Conservation (phyloP, 345 rosid genomes). For the Conringia planisiliqua region DNA sequence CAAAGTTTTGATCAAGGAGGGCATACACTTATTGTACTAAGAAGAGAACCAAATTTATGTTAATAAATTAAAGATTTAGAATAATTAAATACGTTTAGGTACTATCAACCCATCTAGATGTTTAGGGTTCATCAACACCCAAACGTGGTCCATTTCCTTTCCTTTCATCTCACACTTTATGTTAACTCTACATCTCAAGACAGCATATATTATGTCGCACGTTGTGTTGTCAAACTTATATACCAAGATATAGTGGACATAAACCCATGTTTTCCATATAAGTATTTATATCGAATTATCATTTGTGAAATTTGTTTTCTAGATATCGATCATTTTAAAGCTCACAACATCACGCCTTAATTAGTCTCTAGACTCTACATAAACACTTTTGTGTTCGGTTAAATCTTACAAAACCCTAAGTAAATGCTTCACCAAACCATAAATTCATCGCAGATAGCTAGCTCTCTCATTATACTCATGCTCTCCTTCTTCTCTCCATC, state of each 20-base stretch:
- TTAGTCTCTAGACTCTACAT: neutral
- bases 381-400: neutral
- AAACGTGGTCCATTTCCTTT: neutral
- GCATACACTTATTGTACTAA: too few relatives aligned
- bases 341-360: neutral
- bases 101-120: too few relatives aligned
- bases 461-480: neutral
- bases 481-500: neutral
- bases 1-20: too few relatives aligned
- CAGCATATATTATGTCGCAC: constrained; percentile 26
- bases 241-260: constrained; percentile 31
- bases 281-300: constrained; percentile 31
- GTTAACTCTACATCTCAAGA: constrained; percentile 33
- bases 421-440: neutral
- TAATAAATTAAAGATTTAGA: too few relatives aligned
- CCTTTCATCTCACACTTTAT: constrained; percentile 18
- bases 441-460: neutral
- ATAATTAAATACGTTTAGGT: too few relatives aligned
- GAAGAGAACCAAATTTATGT: too few relatives aligned
- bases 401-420: neutral
- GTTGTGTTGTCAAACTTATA: constrained; percentile 36
- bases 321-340: constrained; percentile 24
- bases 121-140: too few relatives aligned
- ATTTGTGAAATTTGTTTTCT: constrained; percentile 29
- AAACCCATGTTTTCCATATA: constrained; percentile 3